Percentiles rank a stretch among this genome's conserved stretches.
Evolutionary conservation across 2,329 filamentous ascomycete genomes (phyloP).

Genomic region (Penicillium sp.): DNA sequence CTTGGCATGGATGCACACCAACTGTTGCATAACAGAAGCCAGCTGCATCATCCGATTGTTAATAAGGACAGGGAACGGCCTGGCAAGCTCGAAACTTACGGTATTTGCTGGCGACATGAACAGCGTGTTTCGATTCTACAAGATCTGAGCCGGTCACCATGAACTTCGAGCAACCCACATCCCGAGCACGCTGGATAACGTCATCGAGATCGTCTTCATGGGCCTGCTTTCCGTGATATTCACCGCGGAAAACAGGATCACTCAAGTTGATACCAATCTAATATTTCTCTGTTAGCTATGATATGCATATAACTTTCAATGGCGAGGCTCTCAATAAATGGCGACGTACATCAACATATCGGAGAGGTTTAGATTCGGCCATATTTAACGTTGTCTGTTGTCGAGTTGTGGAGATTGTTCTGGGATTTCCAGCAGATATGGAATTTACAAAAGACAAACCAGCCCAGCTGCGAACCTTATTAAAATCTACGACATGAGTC

Average conservation of each 20-base stretch:
- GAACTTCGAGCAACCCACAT: constrained; percentile 80
- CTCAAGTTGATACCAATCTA: constrained; percentile 92
- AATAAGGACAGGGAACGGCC: not conserved
- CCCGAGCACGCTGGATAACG: constrained; percentile 73
- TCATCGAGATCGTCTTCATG: constrained; percentile 50
- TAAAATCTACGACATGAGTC: not conserved
- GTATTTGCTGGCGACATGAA: constrained; percentile 70
- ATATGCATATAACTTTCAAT: not conserved
- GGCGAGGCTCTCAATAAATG: not conserved
- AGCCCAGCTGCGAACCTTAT: not conserved
- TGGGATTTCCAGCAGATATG: constrained; percentile 5
- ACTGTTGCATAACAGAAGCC: constrained; percentile 84
- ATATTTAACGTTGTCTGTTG: constrained; percentile 27
- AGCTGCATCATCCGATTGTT: constrained; percentile 48
- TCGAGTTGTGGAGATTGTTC: constrained; percentile 10
- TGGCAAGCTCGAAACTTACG: constrained; percentile 52
- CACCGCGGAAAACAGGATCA: constrained; percentile 82
- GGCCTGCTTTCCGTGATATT: constrained; percentile 74
- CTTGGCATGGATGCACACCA: constrained; percentile 89
- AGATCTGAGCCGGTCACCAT: constrained; percentile 93
- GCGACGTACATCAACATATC: constrained; percentile 49
- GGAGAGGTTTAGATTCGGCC: constrained; percentile 37
- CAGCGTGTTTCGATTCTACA: constrained; percentile 69
- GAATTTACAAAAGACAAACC: not conserved
- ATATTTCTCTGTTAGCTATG: constrained; percentile 16